phyloP scores from a whole-genome alignment of 1,284 basidiomycete species.

The Boletellus sp. region DNA sequence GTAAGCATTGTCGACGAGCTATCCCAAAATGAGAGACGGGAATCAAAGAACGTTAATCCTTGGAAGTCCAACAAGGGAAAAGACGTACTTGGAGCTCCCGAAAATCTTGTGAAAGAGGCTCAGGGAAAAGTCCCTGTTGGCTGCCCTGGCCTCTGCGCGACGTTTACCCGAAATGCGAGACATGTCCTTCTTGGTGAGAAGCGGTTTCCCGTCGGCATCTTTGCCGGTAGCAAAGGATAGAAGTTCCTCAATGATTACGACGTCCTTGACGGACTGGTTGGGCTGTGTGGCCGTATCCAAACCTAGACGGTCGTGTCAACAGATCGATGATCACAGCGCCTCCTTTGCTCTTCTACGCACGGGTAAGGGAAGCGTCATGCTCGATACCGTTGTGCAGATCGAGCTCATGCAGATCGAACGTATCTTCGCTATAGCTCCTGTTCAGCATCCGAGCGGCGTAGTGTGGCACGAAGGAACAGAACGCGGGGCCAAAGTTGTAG shows the following conservation, averaged over 20 bases:
- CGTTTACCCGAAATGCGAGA: slow-evolving; percentile 55
- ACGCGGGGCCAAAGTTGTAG: slow-evolving; percentile 68
- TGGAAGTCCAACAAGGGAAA: neutral
- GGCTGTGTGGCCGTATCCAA: slow-evolving; percentile 49
- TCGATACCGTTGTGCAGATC: slow-evolving; percentile 74
- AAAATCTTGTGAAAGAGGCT: slow-evolving; percentile 54
- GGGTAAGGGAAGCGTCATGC: slow-evolving; percentile 69
- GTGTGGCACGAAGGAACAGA: slow-evolving; percentile 61
- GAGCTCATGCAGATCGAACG: slow-evolving; percentile 61
- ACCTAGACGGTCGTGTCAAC: slow-evolving; percentile 39
- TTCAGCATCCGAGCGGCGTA: slow-evolving; percentile 56
- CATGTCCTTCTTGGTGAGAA: slow-evolving; percentile 56
- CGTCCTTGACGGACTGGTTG: slow-evolving; percentile 50
- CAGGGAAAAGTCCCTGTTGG: slow-evolving; percentile 54
- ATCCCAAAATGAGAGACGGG: neutral
- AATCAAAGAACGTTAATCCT: neutral
- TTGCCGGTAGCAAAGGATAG: slow-evolving; percentile 59
- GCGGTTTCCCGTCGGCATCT: slow-evolving; percentile 41
- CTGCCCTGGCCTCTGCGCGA: slow-evolving; percentile 48
- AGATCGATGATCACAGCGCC: neutral
- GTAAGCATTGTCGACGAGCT: slow-evolving; percentile 31
- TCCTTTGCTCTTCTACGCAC: slow-evolving; percentile 39
- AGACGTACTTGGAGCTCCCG: slow-evolving; percentile 60
- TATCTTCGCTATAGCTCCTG: slow-evolving; percentile 53
- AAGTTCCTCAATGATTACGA: slow-evolving; percentile 53